A percentile compares a stretch with the other conserved stretches of the same genome.
phyloP scores from a whole-genome alignment of 2,329 filamentous ascomycete genomes.

The Grosmannia penicillata region DNA sequence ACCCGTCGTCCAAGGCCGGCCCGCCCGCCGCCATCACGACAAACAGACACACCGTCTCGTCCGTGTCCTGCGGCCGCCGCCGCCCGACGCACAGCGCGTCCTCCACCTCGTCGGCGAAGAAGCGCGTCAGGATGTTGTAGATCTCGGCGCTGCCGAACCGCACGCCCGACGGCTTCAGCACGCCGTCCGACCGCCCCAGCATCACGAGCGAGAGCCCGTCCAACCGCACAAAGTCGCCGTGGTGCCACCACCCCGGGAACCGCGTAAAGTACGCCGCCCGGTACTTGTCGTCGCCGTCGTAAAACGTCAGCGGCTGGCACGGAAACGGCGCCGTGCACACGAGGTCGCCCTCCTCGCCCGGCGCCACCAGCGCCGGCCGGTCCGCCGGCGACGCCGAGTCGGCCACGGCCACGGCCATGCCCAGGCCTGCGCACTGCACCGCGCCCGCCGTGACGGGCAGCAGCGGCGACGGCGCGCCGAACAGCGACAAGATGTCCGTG shows the following conservation, averaged over 20 bases:
- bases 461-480: conserved; percentile 69
- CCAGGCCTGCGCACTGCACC: conserved; percentile 64
- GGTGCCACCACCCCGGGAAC: conserved; percentile 73
- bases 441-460: conserved; percentile 59
- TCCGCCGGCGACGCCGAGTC: conserved; percentile 41
- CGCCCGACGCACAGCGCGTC: conserved; percentile 83
- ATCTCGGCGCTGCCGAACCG: conserved; percentile 91
- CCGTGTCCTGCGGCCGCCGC: conserved; percentile 52
- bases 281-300: conserved; percentile 66
- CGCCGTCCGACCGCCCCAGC: conserved; percentile 84
- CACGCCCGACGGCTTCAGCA: conserved; percentile 83
- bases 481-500: conserved; percentile 92
- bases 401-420: conserved; percentile 58
- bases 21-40: conserved; percentile 53
- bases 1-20: conserved; percentile 37
- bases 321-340: conserved; percentile 81
- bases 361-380: conserved; percentile 27
- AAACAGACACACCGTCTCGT: conserved; percentile 83
- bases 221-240: conserved; percentile 75
- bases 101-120: conserved; percentile 64
- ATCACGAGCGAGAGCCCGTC: conserved; percentile 66
- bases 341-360: conserved; percentile 67
- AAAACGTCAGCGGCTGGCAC: conserved; percentile 83
- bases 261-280: conserved; percentile 73
- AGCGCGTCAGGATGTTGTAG: conserved; percentile 79